Conservation (phyloP, 140 eudicot genomes). For the Flaveria floridana region DNA sequence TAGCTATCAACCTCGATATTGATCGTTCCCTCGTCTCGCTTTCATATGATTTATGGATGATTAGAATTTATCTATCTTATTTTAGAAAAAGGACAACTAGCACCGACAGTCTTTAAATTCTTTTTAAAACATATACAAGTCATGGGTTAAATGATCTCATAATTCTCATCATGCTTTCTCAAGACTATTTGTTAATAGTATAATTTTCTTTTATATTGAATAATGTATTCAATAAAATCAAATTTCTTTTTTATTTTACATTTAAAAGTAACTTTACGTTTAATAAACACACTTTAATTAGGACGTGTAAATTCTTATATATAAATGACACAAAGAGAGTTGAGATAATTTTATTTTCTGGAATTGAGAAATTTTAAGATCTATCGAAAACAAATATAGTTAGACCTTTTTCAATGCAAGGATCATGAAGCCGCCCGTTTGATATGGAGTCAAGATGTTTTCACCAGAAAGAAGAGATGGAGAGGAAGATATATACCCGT, state of each 20-base stretch:
- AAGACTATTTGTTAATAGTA: background rate
- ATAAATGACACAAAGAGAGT: background rate
- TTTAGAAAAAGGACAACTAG: background rate
- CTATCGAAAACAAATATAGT: background rate
- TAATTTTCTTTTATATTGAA: background rate
- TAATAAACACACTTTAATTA: background rate
- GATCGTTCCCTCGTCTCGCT: slow-evolving; percentile 29
- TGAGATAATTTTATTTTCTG: background rate
- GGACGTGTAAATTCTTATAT: background rate
- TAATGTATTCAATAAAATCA: background rate
- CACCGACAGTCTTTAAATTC: slow-evolving; percentile 32
- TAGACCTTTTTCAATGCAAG: too few species aligned
- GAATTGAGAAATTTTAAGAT: background rate
- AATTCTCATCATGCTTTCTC: background rate
- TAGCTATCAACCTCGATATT: slow-evolving; percentile 19
- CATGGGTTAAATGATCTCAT: background rate
- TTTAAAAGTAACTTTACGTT: background rate
- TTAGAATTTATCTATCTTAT: background rate
- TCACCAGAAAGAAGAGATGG: too few species aligned
- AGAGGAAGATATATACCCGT: too few species aligned
- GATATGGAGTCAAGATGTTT: too few species aligned
- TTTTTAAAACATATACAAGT: background rate
- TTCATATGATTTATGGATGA: slow-evolving; percentile 28
- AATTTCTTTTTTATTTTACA: background rate
- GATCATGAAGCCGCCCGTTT: too few species aligned